Conservation (phyloP, 768 basidiomycete genomes). For the Imleria badia region DNA sequence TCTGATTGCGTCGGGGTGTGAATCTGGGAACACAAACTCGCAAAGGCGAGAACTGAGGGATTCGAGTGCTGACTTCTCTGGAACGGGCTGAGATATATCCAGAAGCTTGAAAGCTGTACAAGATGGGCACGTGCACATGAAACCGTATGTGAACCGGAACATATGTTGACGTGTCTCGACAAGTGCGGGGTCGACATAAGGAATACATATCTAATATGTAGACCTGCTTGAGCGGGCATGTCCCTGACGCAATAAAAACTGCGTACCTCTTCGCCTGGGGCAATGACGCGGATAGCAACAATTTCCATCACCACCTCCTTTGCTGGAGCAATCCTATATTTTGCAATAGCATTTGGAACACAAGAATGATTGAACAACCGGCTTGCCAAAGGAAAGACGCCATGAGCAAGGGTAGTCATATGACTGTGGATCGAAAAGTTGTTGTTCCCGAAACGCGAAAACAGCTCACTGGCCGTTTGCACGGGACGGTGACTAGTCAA, state of each 20-base stretch:
- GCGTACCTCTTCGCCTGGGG: constrained; percentile 62
- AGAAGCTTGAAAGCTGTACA: constrained; percentile 47
- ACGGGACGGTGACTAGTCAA: constrained; percentile 28
- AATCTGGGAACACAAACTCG: constrained; percentile 37
- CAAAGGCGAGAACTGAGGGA: constrained; percentile 36
- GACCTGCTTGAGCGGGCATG: background rate
- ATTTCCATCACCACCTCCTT: constrained; percentile 58
- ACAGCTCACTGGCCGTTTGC: constrained; percentile 33
- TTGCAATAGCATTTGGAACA: constrained; percentile 66
- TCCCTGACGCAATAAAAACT: background rate
- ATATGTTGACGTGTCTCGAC: constrained; percentile 58
- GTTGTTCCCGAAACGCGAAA: constrained; percentile 73
- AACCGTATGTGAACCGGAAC: constrained; percentile 64
- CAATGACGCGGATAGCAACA: constrained; percentile 58
- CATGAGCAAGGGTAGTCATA: constrained; percentile 67
- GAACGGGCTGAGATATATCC: constrained; percentile 40
- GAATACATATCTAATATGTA: constrained; percentile 67
- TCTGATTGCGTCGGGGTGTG: constrained; percentile 15
- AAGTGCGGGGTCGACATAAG: constrained; percentile 79
- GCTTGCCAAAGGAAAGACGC: constrained; percentile 74
- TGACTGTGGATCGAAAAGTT: constrained; percentile 79
- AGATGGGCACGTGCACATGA: constrained; percentile 60
- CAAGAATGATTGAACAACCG: constrained; percentile 85
- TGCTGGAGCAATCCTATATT: constrained; percentile 46
- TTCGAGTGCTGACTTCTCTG: constrained; percentile 17